A percentile compares a stretch with the other conserved stretches of the same genome.
phyloP scores from a whole-genome alignment of 176 grass and related monocot species.

The Melocanna baccifera region DNA sequence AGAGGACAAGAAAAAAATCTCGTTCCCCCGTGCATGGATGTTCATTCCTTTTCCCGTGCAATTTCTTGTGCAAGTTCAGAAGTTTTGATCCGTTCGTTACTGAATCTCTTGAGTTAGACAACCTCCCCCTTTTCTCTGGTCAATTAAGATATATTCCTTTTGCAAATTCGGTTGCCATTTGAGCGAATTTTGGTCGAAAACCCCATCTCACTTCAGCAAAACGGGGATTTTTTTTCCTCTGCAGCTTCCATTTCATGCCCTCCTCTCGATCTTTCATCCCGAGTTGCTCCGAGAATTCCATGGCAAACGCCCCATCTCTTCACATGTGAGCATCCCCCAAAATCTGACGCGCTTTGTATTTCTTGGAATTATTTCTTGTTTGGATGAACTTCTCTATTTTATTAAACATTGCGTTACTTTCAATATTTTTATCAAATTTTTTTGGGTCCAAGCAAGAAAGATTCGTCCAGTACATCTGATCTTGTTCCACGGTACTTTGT shows the following conservation, averaged over 20 bases:
- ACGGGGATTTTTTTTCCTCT: background rate
- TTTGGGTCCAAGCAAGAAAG: conserved; percentile 33
- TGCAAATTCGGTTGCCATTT: background rate
- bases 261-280: background rate
- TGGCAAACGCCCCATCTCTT: background rate
- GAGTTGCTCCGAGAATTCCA: conserved; percentile 13
- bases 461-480: conserved; percentile 48
- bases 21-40: background rate
- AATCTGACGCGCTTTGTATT: background rate
- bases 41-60: background rate
- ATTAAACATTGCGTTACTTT: background rate
- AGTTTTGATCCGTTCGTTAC: background rate
- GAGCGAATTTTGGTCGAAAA: background rate
- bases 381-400: background rate
- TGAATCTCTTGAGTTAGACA: background rate
- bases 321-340: background rate
- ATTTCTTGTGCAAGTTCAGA: background rate
- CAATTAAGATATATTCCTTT: background rate
- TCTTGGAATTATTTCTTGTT: background rate
- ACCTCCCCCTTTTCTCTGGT: background rate
- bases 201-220: background rate
- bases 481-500: conserved; percentile 26
- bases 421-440: background rate
- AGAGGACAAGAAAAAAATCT: background rate
- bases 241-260: background rate